A percentile compares a stretch with the other conserved stretches of the same genome.
These are phyloP conservation scores for Plasmodium sp. DNA, from an alignment of 169 alveolate species.

Conservation along the genomic window DNA sequence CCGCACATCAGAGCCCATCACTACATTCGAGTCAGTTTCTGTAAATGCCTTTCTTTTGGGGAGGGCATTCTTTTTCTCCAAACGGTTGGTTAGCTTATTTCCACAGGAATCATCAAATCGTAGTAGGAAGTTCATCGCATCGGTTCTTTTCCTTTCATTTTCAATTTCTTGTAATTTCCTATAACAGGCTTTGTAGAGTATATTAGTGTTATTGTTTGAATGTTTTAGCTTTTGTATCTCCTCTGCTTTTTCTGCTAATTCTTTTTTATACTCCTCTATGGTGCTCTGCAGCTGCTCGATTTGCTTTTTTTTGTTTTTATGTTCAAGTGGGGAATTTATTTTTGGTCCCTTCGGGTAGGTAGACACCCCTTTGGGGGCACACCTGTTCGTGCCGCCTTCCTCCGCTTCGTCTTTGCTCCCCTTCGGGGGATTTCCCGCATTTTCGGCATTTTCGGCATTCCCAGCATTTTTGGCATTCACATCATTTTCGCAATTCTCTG, in stretches of 20 bases:
- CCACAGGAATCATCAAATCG: neutral
- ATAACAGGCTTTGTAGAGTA: conserved; percentile 32
- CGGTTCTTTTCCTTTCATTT: neutral
- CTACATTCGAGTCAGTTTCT: neutral
- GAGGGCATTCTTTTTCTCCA: neutral
- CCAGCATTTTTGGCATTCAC: neutral
- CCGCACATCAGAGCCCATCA: neutral
- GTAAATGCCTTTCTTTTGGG: neutral
- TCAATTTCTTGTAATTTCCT: conserved; percentile 2
- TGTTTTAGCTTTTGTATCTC: conserved; percentile 55
- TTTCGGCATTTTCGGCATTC: neutral
- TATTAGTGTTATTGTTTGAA: conserved; percentile 18
- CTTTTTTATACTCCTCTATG: conserved; percentile 37
- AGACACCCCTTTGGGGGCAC: neutral
- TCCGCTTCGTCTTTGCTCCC: neutral
- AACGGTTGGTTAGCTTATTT: neutral
- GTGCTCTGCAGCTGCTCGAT: conserved; percentile 6
- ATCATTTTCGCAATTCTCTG: neutral
- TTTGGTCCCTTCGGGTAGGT: neutral
- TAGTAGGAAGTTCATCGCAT: neutral
- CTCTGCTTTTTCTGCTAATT: neutral
- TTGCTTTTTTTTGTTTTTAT: neutral
- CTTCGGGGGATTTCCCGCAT: neutral
- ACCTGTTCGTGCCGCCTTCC: neutral
- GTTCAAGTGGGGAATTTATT: neutral